Percentiles rank a stretch among this genome's conserved stretches.
These are phyloP conservation scores for Phylloporus sp. DNA, from an alignment of 1,284 basidiomycete genomes.

Conservation along the genomic window DNA sequence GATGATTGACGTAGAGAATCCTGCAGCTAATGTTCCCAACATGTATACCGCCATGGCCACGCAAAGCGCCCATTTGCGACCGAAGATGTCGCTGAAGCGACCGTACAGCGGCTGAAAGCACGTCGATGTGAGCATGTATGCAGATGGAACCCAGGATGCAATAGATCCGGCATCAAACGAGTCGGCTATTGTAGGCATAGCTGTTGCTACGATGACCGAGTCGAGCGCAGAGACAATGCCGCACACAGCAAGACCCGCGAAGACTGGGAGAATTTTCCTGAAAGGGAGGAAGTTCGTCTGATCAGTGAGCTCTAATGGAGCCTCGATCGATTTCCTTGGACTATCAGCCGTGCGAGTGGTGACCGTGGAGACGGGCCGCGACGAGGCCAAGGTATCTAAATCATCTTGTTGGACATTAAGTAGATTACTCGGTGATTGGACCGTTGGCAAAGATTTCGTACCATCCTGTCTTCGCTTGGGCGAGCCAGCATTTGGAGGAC, in stretches of 20 bases:
- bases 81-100: slow-evolving; percentile 77
- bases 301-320: slow-evolving; percentile 54
- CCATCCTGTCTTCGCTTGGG: not conserved
- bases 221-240: slow-evolving; percentile 61
- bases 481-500: not conserved
- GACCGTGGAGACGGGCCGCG: slow-evolving; percentile 10
- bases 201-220: slow-evolving; percentile 71
- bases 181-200: slow-evolving; percentile 70
- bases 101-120: slow-evolving; percentile 71
- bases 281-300: slow-evolving; percentile 80
- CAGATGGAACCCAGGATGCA: slow-evolving; percentile 71
- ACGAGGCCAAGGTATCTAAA: slow-evolving; percentile 6
- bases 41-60: slow-evolving; percentile 65
- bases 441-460: slow-evolving; percentile 2
- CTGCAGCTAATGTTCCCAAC: slow-evolving; percentile 61
- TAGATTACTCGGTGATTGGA: not conserved
- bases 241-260: slow-evolving; percentile 63
- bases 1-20: slow-evolving; percentile 64
- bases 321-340: slow-evolving; percentile 2
- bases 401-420: not conserved
- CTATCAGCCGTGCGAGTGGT: slow-evolving; percentile 7
- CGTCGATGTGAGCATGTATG: slow-evolving; percentile 67
- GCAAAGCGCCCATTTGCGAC: slow-evolving; percentile 68
- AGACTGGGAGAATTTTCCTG: slow-evolving; percentile 65
- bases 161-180: slow-evolving; percentile 70